These are phyloP conservation scores for Oenanthe javanica DNA, from an alignment of 140 eudicot genomes.

Conservation along the genomic window DNA sequence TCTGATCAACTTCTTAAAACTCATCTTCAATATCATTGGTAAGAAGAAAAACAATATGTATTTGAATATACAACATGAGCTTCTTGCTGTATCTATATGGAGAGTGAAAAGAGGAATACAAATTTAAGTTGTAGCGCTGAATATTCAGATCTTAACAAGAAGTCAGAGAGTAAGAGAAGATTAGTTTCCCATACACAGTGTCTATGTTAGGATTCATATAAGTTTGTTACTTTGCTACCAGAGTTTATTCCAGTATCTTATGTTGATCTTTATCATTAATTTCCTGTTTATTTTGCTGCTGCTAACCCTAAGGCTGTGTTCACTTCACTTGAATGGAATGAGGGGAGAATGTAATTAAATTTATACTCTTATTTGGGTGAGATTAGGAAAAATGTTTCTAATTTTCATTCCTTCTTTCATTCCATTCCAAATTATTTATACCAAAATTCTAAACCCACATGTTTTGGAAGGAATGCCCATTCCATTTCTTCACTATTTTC, in stretches of 20 bases:
- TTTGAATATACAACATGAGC: background rate
- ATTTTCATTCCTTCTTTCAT: too few species aligned
- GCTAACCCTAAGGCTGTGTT: too few species aligned
- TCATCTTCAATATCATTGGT: background rate
- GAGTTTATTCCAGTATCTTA: background rate
- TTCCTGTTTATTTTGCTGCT: background rate
- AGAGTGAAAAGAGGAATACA: background rate
- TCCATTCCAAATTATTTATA: too few species aligned
- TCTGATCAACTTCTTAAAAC: background rate
- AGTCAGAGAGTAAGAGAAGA: background rate
- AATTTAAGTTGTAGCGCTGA: background rate
- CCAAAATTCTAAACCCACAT: too few species aligned
- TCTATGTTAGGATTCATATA: background rate
- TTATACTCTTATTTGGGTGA: too few species aligned
- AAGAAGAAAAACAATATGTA: background rate
- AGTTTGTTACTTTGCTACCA: background rate
- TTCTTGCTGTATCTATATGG: background rate
- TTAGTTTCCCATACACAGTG: background rate
- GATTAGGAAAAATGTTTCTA: too few species aligned
- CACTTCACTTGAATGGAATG: too few species aligned
- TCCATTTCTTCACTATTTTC: too few species aligned
- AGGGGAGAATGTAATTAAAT: too few species aligned
- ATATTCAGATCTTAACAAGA: background rate
- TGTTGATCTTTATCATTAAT: background rate
- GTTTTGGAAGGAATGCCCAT: too few species aligned